A percentile compares a stretch with the other conserved stretches of the same genome.
Evolutionary conservation across 2,329 filamentous ascomycete genomes (phyloP).

Genomic region (Xylaria arbuscula): DNA sequence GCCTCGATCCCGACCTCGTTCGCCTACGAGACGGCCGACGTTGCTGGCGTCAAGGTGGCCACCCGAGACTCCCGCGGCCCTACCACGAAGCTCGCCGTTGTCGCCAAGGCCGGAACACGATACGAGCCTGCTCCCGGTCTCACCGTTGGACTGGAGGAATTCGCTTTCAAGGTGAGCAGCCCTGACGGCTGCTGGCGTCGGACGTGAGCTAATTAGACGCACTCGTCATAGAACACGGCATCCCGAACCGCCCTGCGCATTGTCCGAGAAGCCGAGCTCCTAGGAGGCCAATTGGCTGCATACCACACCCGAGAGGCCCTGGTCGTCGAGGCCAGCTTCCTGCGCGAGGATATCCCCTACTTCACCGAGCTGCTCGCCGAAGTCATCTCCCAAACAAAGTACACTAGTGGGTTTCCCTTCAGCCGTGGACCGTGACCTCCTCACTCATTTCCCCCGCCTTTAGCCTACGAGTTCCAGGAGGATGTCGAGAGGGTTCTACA

Average conservation of each 20-base stretch:
- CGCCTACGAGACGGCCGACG: conserved; percentile 87
- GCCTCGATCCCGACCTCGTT: conserved; percentile 70
- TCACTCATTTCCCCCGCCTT: conserved; percentile 34
- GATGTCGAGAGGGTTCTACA: conserved; percentile 83
- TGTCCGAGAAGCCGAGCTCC: conserved; percentile 92
- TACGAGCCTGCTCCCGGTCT: conserved; percentile 92
- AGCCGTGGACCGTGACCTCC: conserved; percentile 31
- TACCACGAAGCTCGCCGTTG: conserved; percentile 89
- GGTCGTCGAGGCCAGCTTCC: conserved; percentile 92
- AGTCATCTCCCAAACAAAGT: conserved; percentile 89
- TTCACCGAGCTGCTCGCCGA: conserved; percentile 96
- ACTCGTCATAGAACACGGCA: conserved; percentile 75
- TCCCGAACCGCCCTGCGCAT: conserved; percentile 92
- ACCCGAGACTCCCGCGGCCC: conserved; percentile 89
- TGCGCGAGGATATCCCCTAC: conserved; percentile 95
- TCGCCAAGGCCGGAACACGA: conserved; percentile 93
- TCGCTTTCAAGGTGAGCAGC: conserved; percentile 88
- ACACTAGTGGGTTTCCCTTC: conserved; percentile 68
- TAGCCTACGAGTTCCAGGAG: conserved; percentile 91
- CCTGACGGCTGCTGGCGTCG: conserved; percentile 45
- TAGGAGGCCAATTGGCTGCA: conserved; percentile 88
- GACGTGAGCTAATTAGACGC: conserved; percentile 61
- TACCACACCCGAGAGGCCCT: conserved; percentile 95
- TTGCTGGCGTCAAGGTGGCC: conserved; percentile 90
- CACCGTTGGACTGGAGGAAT: conserved; percentile 90